Percentiles rank a stretch among this genome's conserved stretches.
Conservation (phyloP, 345 rosid genomes). For the Hibiscus syriacus region DNA sequence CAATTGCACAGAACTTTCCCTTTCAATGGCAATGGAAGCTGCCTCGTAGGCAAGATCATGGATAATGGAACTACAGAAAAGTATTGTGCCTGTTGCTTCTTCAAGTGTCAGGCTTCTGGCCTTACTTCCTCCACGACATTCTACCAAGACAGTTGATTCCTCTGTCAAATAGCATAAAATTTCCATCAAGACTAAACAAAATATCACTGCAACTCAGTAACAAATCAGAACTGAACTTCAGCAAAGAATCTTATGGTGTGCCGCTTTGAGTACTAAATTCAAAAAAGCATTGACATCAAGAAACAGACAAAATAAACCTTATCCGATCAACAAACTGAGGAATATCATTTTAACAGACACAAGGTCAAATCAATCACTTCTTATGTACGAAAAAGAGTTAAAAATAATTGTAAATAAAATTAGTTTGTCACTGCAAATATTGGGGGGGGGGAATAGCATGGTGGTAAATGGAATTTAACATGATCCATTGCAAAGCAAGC, state of each 20-base stretch:
- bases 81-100: constrained; percentile 91
- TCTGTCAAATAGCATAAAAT: constrained; percentile 33
- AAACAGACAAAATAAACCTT: background rate
- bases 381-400: background rate
- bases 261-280: constrained; percentile 2
- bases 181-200: constrained; percentile 15
- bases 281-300: background rate
- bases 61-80: constrained; percentile 91
- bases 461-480: background rate
- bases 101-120: constrained; percentile 85
- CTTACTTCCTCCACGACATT: constrained; percentile 50
- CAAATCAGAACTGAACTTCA: constrained; percentile 7
- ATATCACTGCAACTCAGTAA: background rate
- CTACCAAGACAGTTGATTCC: constrained; percentile 63
- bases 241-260: background rate
- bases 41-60: constrained; percentile 83
- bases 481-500: background rate
- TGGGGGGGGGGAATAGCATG: background rate
- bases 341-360: background rate
- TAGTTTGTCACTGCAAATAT: background rate
- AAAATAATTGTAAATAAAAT: background rate
- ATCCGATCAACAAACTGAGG: background rate
- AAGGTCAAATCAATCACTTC: background rate
- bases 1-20: constrained; percentile 35
- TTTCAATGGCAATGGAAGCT: constrained; percentile 71